A percentile compares a stretch with the other conserved stretches of the same genome.
Conservation (phyloP, 345 rosid species). For the Corymbia maculata region DNA sequence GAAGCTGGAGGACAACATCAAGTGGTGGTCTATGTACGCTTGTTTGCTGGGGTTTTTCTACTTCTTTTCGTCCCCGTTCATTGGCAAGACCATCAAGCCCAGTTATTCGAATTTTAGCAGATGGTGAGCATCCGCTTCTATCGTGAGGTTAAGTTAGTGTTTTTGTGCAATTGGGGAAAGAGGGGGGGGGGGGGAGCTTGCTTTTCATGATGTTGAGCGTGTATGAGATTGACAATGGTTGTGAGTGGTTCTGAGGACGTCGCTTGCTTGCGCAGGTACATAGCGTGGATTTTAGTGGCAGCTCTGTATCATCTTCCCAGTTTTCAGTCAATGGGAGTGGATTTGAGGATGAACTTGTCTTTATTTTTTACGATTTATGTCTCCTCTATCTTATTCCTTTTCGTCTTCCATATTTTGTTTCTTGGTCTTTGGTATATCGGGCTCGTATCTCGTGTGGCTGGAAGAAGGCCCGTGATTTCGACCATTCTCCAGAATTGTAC, state of each 20-base stretch:
- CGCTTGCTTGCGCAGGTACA: constrained; percentile 54
- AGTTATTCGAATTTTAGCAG: constrained; percentile 95
- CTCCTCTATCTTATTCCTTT: constrained; percentile 81
- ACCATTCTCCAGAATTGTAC: constrained; percentile 95
- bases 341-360: constrained; percentile 98
- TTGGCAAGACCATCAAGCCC: constrained; percentile 91
- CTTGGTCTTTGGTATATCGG: constrained; percentile 91
- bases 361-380: constrained; percentile 80
- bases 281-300: constrained; percentile 96
- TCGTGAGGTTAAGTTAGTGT: neutral
- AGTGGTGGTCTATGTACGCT: constrained; percentile 99
- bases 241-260: neutral
- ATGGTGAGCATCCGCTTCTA: constrained; percentile 32
- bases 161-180: neutral
- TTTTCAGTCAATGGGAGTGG: constrained; percentile 99
- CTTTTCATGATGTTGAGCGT: neutral
- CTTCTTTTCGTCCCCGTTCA: constrained; percentile 95
- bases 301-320: constrained; percentile 98
- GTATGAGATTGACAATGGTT: neutral
- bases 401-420: constrained; percentile 89
- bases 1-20: constrained; percentile 73
- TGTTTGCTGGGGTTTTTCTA: constrained; percentile 97
- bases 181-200: neutral
- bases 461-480: constrained; percentile 80
- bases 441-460: constrained; percentile 93